Conservation (phyloP, 441 rosid genomes). For the Capsella rubella region DNA sequence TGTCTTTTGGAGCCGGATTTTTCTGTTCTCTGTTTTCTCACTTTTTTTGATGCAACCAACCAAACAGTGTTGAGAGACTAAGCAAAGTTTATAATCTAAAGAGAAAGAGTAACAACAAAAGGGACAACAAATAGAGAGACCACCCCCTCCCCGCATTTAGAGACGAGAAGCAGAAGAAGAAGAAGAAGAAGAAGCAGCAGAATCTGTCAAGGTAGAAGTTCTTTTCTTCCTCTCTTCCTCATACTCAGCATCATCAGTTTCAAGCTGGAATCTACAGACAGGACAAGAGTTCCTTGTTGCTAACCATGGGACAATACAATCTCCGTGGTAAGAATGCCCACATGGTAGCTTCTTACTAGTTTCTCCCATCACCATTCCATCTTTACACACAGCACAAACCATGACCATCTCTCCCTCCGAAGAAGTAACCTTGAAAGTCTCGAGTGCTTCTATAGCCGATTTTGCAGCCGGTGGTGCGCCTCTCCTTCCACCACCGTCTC, state of each 20-base stretch:
- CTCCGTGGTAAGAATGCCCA: constrained; percentile 75
- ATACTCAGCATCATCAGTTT: constrained; percentile 76
- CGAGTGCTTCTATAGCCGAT: constrained; percentile 51
- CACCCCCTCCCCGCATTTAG: neutral
- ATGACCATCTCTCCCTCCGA: constrained; percentile 40
- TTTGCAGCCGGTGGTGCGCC: constrained; percentile 78
- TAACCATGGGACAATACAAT: constrained; percentile 79
- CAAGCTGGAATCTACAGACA: constrained; percentile 74
- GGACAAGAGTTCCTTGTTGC: constrained; percentile 81
- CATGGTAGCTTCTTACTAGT: constrained; percentile 67
- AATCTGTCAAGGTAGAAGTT: constrained; percentile 2
- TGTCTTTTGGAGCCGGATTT: neutral
- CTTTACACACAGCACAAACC: constrained; percentile 79
- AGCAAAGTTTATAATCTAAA: neutral
- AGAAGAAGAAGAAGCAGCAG: constrained; percentile 36
- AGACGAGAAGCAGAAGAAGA: constrained; percentile 29
- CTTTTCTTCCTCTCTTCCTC: constrained; percentile 66
- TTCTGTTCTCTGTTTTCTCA: constrained; percentile 11
- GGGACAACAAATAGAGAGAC: constrained; percentile 14
- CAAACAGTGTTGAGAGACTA: constrained; percentile 20
- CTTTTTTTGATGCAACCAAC: constrained; percentile 10
- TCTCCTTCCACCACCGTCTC: constrained; percentile 61
- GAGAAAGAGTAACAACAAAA: constrained; percentile 16
- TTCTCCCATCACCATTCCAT: constrained; percentile 59
- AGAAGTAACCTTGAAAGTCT: constrained; percentile 47